Evolutionary conservation across 2,329 filamentous ascomycete species (phyloP).

Genomic region (Calonectria leucothoes): DNA sequence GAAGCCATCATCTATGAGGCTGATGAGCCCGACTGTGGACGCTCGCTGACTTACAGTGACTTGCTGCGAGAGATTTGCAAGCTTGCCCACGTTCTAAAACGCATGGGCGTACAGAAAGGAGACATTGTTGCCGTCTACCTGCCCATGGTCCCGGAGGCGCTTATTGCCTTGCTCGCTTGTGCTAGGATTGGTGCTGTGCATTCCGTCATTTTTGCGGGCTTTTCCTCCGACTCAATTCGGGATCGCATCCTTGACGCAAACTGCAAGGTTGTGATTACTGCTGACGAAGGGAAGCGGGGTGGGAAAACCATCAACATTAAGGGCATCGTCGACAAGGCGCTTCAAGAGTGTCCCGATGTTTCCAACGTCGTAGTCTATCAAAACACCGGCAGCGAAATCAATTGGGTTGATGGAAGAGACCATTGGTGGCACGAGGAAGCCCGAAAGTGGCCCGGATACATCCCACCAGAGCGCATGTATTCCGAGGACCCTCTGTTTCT

Average conservation of each 20-base stretch:
- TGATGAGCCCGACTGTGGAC: slow-evolving; percentile 86
- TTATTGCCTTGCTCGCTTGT: slow-evolving; percentile 83
- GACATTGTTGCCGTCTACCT: slow-evolving; percentile 95
- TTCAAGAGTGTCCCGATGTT: slow-evolving; percentile 83
- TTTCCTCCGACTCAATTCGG: slow-evolving; percentile 90
- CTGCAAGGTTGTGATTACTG: slow-evolving; percentile 91
- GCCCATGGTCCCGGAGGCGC: slow-evolving; percentile 95
- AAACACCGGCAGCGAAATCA: slow-evolving; percentile 87
- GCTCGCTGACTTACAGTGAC: slow-evolving; percentile 88
- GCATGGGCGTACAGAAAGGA: slow-evolving; percentile 93
- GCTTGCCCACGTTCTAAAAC: slow-evolving; percentile 84
- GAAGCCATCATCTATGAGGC: slow-evolving; percentile 96
- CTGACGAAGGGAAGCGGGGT: slow-evolving; percentile 93
- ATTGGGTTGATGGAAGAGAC: slow-evolving; percentile 86
- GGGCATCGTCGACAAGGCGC: slow-evolving; percentile 93
- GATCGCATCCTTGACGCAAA: slow-evolving; percentile 89
- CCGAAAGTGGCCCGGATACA: slow-evolving; percentile 91
- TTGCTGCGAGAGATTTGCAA: slow-evolving; percentile 88
- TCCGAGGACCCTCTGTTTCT: slow-evolving; percentile 94
- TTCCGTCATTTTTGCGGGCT: slow-evolving; percentile 95
- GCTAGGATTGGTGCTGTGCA: slow-evolving; percentile 90
- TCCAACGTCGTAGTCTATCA: slow-evolving; percentile 86
- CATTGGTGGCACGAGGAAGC: slow-evolving; percentile 97
- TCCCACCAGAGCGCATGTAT: slow-evolving; percentile 84
- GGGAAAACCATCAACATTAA: slow-evolving; percentile 94